Conservation (phyloP, 352 stramenopile genomes). For the Phytophthora sp. region DNA sequence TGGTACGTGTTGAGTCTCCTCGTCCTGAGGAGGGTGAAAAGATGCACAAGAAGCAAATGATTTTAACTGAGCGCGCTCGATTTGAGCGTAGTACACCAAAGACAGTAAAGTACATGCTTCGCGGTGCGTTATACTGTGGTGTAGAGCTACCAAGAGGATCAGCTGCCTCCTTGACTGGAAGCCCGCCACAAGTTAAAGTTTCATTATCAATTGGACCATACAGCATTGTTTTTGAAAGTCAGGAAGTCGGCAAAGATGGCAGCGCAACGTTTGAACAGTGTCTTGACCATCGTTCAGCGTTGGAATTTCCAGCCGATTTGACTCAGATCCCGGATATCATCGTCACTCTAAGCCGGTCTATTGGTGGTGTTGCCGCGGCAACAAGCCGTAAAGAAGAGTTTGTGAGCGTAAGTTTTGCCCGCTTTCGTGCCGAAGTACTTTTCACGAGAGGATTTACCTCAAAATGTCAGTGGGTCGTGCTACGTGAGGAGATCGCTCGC, state of each 20-base stretch:
- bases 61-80: slow-evolving; percentile 8
- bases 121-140: slow-evolving; percentile 65
- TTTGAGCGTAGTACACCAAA: slow-evolving; percentile 35
- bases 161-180: slow-evolving; percentile 4
- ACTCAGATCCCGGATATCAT: slow-evolving; percentile 75
- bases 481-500: slow-evolving; percentile 65
- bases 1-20: slow-evolving; percentile 59
- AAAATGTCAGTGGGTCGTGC: slow-evolving; percentile 59
- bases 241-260: slow-evolving; percentile 54
- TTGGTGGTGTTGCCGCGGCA: slow-evolving; percentile 20
- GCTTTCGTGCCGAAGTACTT: slow-evolving; percentile 45
- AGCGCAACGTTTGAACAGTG: slow-evolving; percentile 56
- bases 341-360: slow-evolving; percentile 63
- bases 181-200: slow-evolving; percentile 50
- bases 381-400: slow-evolving; percentile 56
- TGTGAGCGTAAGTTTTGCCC: slow-evolving; percentile 61
- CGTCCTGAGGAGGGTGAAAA: slow-evolving; percentile 56
- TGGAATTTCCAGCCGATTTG: slow-evolving; percentile 68
- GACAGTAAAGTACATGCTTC: slow-evolving; percentile 71
- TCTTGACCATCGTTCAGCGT: slow-evolving; percentile 46
- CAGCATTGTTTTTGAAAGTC: slow-evolving; percentile 55
- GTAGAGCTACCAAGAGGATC: slow-evolving; percentile 48
- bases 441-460: slow-evolving; percentile 49
- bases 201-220: slow-evolving; percentile 51
- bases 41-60: slow-evolving; percentile 62